Evolutionary conservation across 306 rosid genomes (phyloP).

Genomic region (Glycine soja): DNA sequence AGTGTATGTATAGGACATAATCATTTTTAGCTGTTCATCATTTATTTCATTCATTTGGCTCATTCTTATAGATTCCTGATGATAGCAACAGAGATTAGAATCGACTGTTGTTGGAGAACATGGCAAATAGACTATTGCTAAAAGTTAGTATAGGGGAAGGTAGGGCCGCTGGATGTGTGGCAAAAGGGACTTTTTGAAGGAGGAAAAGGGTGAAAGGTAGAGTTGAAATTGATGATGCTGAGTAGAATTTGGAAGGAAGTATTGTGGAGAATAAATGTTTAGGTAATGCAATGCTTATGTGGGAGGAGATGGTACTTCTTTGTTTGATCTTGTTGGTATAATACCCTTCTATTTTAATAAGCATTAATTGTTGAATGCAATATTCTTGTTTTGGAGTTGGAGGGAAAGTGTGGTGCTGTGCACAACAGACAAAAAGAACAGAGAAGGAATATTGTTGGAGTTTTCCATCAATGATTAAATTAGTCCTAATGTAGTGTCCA

Average conservation of each 20-base stretch:
- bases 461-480: conserved; percentile 55
- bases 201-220: conserved; percentile 51
- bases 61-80: conserved; percentile 51
- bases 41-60: conserved; percentile 49
- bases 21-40: conserved; percentile 49
- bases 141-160: conserved; percentile 66
- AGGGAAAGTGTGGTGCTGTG: conserved; percentile 50
- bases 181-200: conserved; percentile 68
- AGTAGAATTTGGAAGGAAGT: conserved; percentile 81
- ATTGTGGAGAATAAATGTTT: conserved; percentile 71
- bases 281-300: conserved; percentile 81
- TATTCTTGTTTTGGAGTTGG: conserved; percentile 43
- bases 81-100: conserved; percentile 67
- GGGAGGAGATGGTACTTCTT: conserved; percentile 48
- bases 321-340: conserved; percentile 51
- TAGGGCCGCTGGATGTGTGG: conserved; percentile 62
- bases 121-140: conserved; percentile 59
- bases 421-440: conserved; percentile 64
- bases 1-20: conserved; percentile 56
- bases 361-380: conserved; percentile 42
- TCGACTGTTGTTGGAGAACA: conserved; percentile 60
- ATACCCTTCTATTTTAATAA: conserved; percentile 13
- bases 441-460: conserved; percentile 68
- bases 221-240: conserved; percentile 69
- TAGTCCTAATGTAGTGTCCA: conserved; percentile 42